Base-by-base conservation (phyloP, 176 grass and related monocot species). In the Cenchrus purpureus region DNA sequence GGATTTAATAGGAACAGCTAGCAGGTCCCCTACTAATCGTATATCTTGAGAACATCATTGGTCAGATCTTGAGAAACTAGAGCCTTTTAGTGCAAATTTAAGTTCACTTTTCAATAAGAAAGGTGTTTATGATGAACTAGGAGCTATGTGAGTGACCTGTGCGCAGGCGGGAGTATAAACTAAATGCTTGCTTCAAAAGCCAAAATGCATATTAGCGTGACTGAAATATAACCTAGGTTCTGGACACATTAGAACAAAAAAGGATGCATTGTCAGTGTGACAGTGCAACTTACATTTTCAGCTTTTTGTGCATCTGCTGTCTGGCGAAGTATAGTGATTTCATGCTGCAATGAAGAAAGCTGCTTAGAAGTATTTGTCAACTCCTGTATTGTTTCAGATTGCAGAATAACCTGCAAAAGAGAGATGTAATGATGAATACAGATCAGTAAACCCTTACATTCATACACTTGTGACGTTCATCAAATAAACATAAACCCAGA, bases 301-400 rank as follows among this genome's bases (percentile, higher is more conserved):
- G 74, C 71, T 87, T 88, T 96, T 11, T 91, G 91, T 65, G 49
- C 76, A 84, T 99, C 97, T 80, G 92, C 79, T 85, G 91, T 92
- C 64, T 94, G 88, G 16, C 86, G 90, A 79, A 99, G 84, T 73
- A 86, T 86, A 77, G 86, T 54, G 4, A 92, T 89, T 89, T 99
- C 97, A 61, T 81, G 65, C 86, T 99, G 97, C 78, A 99, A 88
- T 59, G 74, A 81, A 86, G 94, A 96, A 81, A 99, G 75, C 16
- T 96, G 89, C 69, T 92, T 99, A 78, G 97, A 99, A 74, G 94
- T 92, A 89, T 77, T 99, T 82, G 97, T 94, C 82, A 99, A 81
- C 88, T 99, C 97, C 82, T 96, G 93, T 83, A 99, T 99, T 68
- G 97, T 92, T 80, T 96, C 93, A 69, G 97, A 92, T 86, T 99